phyloP scores from a whole-genome alignment of 768 basidiomycete species.

The Xanthoconium purpureum region DNA sequence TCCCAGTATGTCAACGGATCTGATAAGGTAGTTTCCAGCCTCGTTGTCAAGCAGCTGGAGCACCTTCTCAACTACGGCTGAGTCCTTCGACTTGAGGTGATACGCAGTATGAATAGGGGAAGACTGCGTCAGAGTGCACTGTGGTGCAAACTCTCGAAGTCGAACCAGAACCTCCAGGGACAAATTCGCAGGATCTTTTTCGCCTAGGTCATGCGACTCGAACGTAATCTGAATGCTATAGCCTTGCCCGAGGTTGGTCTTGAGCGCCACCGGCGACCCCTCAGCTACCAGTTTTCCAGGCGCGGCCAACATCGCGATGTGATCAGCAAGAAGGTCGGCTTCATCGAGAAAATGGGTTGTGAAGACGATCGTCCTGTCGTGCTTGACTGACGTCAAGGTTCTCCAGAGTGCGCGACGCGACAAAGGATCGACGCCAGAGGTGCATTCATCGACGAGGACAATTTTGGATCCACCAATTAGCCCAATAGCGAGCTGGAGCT shows the following conservation, averaged over 20 bases:
- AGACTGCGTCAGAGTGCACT: conserved; percentile 39
- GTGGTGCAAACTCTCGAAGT: conserved; percentile 46
- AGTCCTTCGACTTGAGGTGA: conserved; percentile 61
- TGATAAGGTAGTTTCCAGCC: conserved; percentile 36
- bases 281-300: conserved; percentile 74
- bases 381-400: conserved; percentile 61
- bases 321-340: conserved; percentile 73
- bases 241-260: conserved; percentile 67
- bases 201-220: conserved; percentile 30
- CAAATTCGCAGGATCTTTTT: conserved; percentile 14
- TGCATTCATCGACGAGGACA: conserved; percentile 66
- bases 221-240: conserved; percentile 63
- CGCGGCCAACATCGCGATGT: conserved; percentile 70
- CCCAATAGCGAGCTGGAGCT: conserved; percentile 80
- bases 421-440: conserved; percentile 79
- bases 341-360: conserved; percentile 84
- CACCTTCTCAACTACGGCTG: conserved; percentile 50
- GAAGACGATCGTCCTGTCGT: conserved; percentile 67
- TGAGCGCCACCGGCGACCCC: conserved; percentile 72
- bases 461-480: conserved; percentile 72
- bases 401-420: conserved; percentile 78
- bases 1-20: conserved; percentile 63
- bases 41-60: conserved; percentile 53
- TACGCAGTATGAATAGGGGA: conserved; percentile 48
- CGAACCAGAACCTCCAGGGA: conserved; percentile 36